Evolutionary conservation across 2,329 filamentous ascomycete species (phyloP).

Genomic region (Stemphylium beticola): DNA sequence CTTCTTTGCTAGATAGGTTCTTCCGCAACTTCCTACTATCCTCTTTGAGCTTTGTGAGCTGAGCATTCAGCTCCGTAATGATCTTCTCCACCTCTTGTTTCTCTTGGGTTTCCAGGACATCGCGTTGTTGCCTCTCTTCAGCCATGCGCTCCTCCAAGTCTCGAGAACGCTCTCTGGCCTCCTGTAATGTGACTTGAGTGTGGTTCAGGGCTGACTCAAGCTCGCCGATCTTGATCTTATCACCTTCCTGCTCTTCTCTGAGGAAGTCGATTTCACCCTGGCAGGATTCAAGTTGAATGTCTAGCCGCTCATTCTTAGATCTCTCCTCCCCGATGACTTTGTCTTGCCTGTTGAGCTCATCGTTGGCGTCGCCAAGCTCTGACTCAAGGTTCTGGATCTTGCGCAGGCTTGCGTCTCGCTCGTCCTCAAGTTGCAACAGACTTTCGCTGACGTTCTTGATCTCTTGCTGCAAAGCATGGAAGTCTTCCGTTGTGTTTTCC

Average conservation of each 20-base stretch:
- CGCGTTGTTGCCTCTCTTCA: conserved; percentile 83
- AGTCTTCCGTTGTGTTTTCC: conserved; percentile 80
- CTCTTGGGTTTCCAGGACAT: conserved; percentile 83
- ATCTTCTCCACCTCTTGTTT: conserved; percentile 95
- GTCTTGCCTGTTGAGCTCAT: conserved; percentile 85
- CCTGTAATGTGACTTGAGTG: conserved; percentile 78
- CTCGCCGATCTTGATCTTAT: conserved; percentile 98
- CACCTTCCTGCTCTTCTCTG: conserved; percentile 92
- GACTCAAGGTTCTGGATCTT: conserved; percentile 83
- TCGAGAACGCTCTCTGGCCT: conserved; percentile 74
- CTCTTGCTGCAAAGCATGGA: conserved; percentile 88
- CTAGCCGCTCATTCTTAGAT: conserved; percentile 83
- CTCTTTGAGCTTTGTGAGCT: conserved; percentile 81
- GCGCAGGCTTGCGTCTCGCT: conserved; percentile 77
- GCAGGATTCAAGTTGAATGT: conserved; percentile 89
- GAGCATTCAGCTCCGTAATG: conserved; percentile 88
- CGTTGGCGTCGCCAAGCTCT: conserved; percentile 82
- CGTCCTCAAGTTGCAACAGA: conserved; percentile 85
- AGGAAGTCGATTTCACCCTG: conserved; percentile 94
- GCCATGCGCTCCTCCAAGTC: conserved; percentile 68
- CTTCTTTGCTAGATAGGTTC: conserved; percentile 80
- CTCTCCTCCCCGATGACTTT: conserved; percentile 83
- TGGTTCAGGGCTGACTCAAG: conserved; percentile 82
- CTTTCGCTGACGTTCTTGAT: conserved; percentile 91
- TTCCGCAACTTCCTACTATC: conserved; percentile 83